A percentile compares a stretch with the other conserved stretches of the same genome.
These are phyloP conservation scores for Brachypodium distachyon DNA, from an alignment of 202 grass and related monocot genomes.

Conservation along the genomic window DNA sequence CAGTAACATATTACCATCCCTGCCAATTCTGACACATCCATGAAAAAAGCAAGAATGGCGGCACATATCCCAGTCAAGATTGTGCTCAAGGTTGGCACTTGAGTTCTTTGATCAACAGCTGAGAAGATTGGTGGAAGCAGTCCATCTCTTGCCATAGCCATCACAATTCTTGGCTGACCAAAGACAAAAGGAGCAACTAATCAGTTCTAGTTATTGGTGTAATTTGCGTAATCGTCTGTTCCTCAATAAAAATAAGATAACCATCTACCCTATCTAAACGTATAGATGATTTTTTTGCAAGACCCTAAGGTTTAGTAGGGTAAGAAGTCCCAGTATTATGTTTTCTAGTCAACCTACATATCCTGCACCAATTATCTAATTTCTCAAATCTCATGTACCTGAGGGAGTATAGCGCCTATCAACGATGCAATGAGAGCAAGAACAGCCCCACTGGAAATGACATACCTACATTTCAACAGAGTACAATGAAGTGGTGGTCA, in stretches of 20 bases:
- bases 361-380: neutral
- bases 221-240: conserved; percentile 3
- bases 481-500: neutral
- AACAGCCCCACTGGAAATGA: conserved; percentile 71
- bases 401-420: conserved; percentile 82
- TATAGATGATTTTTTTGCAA: conserved; percentile 2
- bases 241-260: neutral
- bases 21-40: conserved; percentile 87
- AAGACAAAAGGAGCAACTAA: conserved; percentile 10
- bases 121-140: conserved; percentile 69
- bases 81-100: conserved; percentile 77
- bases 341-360: neutral
- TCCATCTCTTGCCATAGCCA: conserved; percentile 97
- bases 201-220: neutral
- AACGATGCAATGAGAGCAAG: conserved; percentile 73
- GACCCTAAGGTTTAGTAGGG: neutral
- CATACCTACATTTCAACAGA: conserved; percentile 43
- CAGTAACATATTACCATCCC: conserved; percentile 59
- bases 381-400: conserved; percentile 34
- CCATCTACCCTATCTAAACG: neutral
- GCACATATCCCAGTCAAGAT: conserved; percentile 65
- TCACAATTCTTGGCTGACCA: conserved; percentile 76
- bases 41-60: conserved; percentile 65
- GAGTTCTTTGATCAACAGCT: conserved; percentile 46
- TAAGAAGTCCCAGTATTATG: neutral